phyloP scores from a whole-genome alignment of 2,329 filamentous ascomycete genomes.

The Talaromyces sp. region DNA sequence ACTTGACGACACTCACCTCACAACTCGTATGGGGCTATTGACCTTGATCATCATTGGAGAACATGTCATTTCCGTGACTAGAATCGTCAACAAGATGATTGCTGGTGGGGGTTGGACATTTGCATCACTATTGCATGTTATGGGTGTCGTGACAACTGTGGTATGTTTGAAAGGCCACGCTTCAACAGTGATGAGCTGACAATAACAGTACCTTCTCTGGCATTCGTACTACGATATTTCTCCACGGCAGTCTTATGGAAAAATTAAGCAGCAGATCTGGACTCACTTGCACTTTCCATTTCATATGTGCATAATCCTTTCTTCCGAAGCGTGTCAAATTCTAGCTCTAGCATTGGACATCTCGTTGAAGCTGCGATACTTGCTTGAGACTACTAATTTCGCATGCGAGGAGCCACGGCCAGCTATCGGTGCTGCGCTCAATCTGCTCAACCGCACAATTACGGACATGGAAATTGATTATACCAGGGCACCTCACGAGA shows the following conservation, averaged over 20 bases:
- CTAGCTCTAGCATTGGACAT: constrained; percentile 49
- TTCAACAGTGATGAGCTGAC: neutral
- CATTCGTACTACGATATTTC: constrained; percentile 62
- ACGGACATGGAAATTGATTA: constrained; percentile 43
- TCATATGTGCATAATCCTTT: constrained; percentile 61
- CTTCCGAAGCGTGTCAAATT: constrained; percentile 65
- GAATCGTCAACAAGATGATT: constrained; percentile 54
- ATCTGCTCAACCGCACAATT: constrained; percentile 39
- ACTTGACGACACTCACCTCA: constrained; percentile 62
- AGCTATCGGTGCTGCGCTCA: constrained; percentile 29
- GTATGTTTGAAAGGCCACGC: constrained; percentile 23
- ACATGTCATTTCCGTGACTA: constrained; percentile 61
- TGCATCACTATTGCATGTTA: constrained; percentile 40
- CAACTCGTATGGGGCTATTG: constrained; percentile 62
- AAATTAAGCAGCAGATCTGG: constrained; percentile 58
- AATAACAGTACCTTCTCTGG: constrained; percentile 56
- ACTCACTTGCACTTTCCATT: constrained; percentile 59
- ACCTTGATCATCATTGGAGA: constrained; percentile 68
- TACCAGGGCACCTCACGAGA: constrained; percentile 33
- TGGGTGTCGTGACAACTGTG: constrained; percentile 40
- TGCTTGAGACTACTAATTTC: constrained; percentile 39
- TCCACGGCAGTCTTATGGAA: constrained; percentile 51
- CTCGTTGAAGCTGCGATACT: constrained; percentile 42
- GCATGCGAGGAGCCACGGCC: constrained; percentile 41
- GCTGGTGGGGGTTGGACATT: constrained; percentile 41